A percentile compares a stretch with the other conserved stretches of the same genome.
phyloP scores from a whole-genome alignment of 208 protist genomes.

The Leishmania braziliensis region DNA sequence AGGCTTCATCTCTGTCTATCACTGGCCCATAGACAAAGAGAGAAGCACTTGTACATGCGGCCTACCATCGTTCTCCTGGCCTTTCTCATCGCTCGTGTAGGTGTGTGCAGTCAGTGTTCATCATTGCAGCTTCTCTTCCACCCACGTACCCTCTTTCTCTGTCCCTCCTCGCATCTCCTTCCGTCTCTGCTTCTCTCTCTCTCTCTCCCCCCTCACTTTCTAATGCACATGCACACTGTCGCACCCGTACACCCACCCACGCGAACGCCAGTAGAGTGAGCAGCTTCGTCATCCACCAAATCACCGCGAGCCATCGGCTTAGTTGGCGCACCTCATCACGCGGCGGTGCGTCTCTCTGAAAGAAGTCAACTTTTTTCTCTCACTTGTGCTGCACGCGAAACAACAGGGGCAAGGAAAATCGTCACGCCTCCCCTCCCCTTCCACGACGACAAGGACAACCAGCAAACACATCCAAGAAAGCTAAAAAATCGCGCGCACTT shows the following conservation, averaged over 20 bases:
- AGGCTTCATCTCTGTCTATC: neutral
- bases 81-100: neutral
- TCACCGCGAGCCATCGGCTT: neutral
- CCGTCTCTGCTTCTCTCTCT: neutral
- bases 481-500: neutral
- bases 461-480: neutral
- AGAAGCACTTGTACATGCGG: neutral
- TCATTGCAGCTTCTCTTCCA: neutral
- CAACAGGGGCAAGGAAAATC: neutral
- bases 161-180: neutral
- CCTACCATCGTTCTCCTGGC: neutral
- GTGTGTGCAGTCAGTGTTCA: neutral
- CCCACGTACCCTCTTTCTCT: neutral
- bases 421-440: neutral
- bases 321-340: neutral
- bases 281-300: neutral
- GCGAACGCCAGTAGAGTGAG: neutral
- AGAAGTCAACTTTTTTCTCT: neutral
- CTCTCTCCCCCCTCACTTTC: neutral
- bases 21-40: neutral
- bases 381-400: neutral
- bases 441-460: neutral
- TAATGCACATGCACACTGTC: neutral
- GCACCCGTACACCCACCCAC: neutral
- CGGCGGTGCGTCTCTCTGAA: neutral